Conservation (phyloP, 257 asterid species). For the Primulina huaijiensis region DNA sequence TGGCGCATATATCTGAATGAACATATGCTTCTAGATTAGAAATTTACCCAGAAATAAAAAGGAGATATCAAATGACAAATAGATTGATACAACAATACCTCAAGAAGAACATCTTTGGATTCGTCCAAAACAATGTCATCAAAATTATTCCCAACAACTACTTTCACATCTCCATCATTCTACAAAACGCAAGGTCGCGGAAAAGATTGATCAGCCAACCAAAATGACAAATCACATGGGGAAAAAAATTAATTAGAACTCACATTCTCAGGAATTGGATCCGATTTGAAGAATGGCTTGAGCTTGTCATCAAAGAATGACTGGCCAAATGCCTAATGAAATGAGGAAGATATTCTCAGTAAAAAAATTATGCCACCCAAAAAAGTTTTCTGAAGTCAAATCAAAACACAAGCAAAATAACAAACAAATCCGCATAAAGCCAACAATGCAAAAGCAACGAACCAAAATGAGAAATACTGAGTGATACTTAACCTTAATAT, state of each 20-base stretch:
- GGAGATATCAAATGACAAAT: not conserved
- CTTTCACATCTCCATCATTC: constrained; percentile 82
- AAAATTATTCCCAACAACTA: constrained; percentile 57
- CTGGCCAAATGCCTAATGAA: constrained; percentile 62
- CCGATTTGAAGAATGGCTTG: constrained; percentile 82
- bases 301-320: constrained; percentile 69
- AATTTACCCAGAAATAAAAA: constrained; percentile 1
- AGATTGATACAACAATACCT: constrained; percentile 45
- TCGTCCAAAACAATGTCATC: constrained; percentile 68
- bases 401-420: constrained; percentile 5
- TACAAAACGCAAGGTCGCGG: constrained; percentile 24
- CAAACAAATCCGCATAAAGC: constrained; percentile 5
- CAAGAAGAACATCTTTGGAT: constrained; percentile 91
- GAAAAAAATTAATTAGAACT: constrained; percentile 27
- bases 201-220: constrained; percentile 14
- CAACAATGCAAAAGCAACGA: constrained; percentile 17
- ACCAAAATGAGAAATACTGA: constrained; percentile 19
- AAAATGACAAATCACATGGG: constrained; percentile 19
- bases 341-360: constrained; percentile 2
- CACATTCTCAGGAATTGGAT: constrained; percentile 78
- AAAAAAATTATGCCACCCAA: constrained; percentile 4
- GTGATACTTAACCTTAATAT: constrained; percentile 54
- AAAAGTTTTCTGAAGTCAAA: not conserved
- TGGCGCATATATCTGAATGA: constrained; percentile 76
- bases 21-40: constrained; percentile 11